Evolutionary conservation across 2,329 filamentous ascomycete genomes (phyloP), one percentile per base, ranked within the genome.

Genomic region (Ascochyta pisi): DNA sequence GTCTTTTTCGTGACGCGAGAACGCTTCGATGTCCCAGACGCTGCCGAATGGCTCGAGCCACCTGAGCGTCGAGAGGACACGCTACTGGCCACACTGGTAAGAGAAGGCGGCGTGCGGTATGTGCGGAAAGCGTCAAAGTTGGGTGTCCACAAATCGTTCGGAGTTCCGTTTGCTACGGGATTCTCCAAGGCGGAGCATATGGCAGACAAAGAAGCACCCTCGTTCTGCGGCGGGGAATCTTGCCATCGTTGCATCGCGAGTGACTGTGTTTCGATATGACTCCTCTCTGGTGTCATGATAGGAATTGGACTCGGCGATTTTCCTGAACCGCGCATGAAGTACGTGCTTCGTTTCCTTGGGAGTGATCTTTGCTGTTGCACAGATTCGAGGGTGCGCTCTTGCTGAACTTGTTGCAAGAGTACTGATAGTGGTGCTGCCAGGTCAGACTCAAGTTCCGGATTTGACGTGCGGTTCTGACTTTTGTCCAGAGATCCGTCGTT

Each of bases 161-260:
- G 53, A 15, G 58, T 53, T 4, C 37, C 38, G 24, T 42, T 55
- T 50, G 40, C 29, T 47, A 58, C 43, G 5, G 41, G 55, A 24
- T 56, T 55, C 24, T 70, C 76, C 40, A 88, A 76, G 62, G 86
- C 86, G 67, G 84, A 79, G 55, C 81, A 81, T 76, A 89, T 88
- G 75, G 84, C 86, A 37, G 81, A 82, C 39, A 86, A 80, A 6
- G 83, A 79, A 51, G 86, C 86, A 63, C 85, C 83, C 79, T 88
- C 86, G 76, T 88, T 79, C 75, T 88, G 85, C 24, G 86, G 86
- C 31, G 86, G 86, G 51, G 84, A 87, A 62, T 85, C 78, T 65
- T 86, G 82, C 86, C 86, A 89, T 79, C 86, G 78, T 75, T 89
- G 85, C 63, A 89, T 76, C 5, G 86, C 59, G 13, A 67, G 50